Conservation (phyloP, 176 grass and related monocot genomes). For the Lolium perenne region DNA sequence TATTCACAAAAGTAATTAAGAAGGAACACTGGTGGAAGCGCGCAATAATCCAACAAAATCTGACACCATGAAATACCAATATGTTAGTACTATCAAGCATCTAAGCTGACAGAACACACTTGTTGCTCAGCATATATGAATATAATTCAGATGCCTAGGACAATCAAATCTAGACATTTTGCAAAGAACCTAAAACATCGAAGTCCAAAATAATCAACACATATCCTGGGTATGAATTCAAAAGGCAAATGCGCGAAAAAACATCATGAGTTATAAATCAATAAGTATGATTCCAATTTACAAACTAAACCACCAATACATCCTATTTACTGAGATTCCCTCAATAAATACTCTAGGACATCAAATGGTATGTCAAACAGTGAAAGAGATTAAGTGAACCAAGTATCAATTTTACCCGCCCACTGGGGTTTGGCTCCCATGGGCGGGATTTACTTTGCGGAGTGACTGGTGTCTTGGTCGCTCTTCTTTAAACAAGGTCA, state of each 20-base stretch:
- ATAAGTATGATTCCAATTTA: constrained; percentile 18
- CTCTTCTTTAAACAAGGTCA: background rate
- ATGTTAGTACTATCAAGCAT: constrained; percentile 17
- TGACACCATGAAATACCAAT: constrained; percentile 13
- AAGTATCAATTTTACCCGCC: background rate
- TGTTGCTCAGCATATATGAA: background rate
- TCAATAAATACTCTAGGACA: background rate
- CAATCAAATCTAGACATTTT: background rate
- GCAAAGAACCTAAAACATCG: constrained; percentile 18
- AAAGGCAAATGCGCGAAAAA: background rate
- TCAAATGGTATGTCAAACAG: background rate
- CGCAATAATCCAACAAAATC: background rate
- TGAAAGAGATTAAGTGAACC: background rate
- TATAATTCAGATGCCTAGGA: background rate
- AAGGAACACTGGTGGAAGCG: background rate
- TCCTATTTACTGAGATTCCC: constrained; percentile 8
- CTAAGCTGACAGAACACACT: background rate
- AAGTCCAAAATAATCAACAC: background rate
- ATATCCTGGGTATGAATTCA: background rate
- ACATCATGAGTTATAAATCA: background rate
- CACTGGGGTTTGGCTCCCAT: background rate
- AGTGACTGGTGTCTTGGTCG: background rate
- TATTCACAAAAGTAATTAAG: background rate
- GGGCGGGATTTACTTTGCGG: background rate
- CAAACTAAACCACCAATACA: background rate